Evolutionary conservation across 1,139 yeast species (phyloP).

Genomic region (Candida tropicalis): DNA sequence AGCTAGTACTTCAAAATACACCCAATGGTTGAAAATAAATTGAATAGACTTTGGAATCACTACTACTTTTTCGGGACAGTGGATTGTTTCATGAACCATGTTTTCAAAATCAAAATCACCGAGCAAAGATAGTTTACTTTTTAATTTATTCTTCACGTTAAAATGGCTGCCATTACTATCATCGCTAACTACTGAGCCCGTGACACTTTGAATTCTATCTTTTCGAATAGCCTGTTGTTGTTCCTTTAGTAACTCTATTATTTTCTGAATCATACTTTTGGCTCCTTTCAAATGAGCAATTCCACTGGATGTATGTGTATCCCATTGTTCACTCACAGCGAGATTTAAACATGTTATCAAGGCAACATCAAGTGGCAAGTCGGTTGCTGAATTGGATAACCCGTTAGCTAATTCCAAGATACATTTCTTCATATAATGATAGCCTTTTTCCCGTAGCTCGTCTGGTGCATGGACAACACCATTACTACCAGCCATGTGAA

Average conservation of each 20-base stretch:
- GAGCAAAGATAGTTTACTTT: constrained; percentile 33
- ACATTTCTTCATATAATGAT: constrained; percentile 60
- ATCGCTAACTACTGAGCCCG: not conserved
- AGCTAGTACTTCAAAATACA: constrained; percentile 66
- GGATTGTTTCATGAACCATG: constrained; percentile 23
- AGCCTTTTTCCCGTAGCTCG: constrained; percentile 50
- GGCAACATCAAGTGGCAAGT: constrained; percentile 66
- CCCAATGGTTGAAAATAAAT: constrained; percentile 63
- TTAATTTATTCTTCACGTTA: constrained; percentile 20
- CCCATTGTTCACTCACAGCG: constrained; percentile 72
- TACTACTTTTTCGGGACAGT: constrained; percentile 8
- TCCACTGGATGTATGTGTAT: constrained; percentile 64
- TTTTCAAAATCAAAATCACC: constrained; percentile 39
- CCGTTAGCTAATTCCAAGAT: constrained; percentile 62
- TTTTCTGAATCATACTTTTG: constrained; percentile 57
- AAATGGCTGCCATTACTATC: constrained; percentile 9
- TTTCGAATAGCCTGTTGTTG: constrained; percentile 24
- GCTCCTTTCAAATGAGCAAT: constrained; percentile 72
- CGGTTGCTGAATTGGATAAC: constrained; percentile 32
- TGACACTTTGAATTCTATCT: constrained; percentile 13
- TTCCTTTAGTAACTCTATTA: constrained; percentile 35
- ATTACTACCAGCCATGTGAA: constrained; percentile 54
- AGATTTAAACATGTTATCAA: constrained; percentile 63
- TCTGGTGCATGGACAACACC: constrained; percentile 36
- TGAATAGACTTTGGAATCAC: constrained; percentile 48